phyloP scores from a whole-genome alignment of 2,329 filamentous ascomycete species.

The Phaeophleospora eucalypticola region DNA sequence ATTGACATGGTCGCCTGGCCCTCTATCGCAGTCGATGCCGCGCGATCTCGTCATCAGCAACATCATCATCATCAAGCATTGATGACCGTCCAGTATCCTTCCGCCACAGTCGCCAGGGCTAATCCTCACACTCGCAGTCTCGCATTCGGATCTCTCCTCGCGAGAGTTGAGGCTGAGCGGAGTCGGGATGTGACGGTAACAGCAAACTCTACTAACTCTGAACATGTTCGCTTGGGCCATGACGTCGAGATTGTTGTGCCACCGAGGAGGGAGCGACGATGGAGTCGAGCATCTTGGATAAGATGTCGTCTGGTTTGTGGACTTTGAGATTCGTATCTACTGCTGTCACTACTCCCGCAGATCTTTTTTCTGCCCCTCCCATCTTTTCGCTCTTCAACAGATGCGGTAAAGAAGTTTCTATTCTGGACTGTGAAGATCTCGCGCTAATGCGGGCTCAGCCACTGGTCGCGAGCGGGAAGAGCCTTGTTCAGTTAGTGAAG shows the following conservation, averaged over 20 bases:
- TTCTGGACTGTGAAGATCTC: not conserved
- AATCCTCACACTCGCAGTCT: too few species aligned
- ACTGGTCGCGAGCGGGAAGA: not conserved
- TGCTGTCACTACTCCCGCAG: too few species aligned
- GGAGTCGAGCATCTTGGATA: too few species aligned
- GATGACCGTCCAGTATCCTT: not conserved
- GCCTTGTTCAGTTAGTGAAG: not conserved
- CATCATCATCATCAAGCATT: not conserved
- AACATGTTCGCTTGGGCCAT: not conserved
- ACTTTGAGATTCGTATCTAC: too few species aligned
- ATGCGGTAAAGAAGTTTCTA: not conserved
- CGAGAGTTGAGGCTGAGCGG: not conserved
- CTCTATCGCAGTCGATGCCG: too few species aligned
- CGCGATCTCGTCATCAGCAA: too few species aligned
- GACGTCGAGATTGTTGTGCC: not conserved
- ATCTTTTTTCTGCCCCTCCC: too few species aligned
- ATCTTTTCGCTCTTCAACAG: not conserved
- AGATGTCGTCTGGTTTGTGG: too few species aligned
- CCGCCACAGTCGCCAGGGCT: not conserved
- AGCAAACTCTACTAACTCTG: not conserved
- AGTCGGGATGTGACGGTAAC: not conserved
- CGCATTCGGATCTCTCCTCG: not conserved
- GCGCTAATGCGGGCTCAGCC: not conserved
- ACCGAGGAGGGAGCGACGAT: not conserved
- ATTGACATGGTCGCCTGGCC: too few species aligned